Base-by-base conservation (phyloP, 2,329 filamentous ascomycete genomes). In the Clonostachys rhizophaga region DNA sequence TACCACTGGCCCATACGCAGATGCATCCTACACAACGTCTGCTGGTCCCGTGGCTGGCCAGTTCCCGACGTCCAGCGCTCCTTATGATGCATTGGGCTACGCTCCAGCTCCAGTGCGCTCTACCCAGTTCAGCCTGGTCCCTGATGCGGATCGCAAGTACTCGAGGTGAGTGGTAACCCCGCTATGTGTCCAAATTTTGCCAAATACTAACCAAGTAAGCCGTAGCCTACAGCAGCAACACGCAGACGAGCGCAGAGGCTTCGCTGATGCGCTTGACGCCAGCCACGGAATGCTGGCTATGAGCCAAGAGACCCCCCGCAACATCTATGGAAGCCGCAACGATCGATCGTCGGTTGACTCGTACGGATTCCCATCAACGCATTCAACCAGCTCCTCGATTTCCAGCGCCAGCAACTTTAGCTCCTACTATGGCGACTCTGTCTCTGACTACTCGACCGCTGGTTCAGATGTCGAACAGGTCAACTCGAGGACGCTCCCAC, bases 221-320 rank as follows among this genome's bases (percentile, higher is more conserved):
- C 36, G 36, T 39, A 39, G 20, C 34, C 39, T 49, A 11, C 47
- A 48, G 10, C 45, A 47, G 24, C 47, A 49, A 24, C 47, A 49
- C 6, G 47, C 39, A n/a, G 34, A 79, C 69, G 72, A 81, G 70
- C 62, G 84, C 74, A 66, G 86, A 56, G 86, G 84, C 57, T 95
- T 91, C 65, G 89, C 86, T 55, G 92, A 96, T 62, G 89, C 90
- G 30, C 83, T 97, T 48, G 92, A 96, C 65, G 91, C 91, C 20
- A 91, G 91, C 64, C 87, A 94, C 51, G 90, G 91, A 56, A 96
- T 97, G 89, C 80, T 96, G 24, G 90, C 91, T 36, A 88, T 97
- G 79, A 95, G 89, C 78, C 91, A 96, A 70, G 91, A 96, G 58
- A 96, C 91, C 2, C 90, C 91, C 12, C 78, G 91, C 52, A 94